Base-by-base conservation (phyloP, 495 filamentous ascomycete genomes). In the Penicillium nucicola region DNA sequence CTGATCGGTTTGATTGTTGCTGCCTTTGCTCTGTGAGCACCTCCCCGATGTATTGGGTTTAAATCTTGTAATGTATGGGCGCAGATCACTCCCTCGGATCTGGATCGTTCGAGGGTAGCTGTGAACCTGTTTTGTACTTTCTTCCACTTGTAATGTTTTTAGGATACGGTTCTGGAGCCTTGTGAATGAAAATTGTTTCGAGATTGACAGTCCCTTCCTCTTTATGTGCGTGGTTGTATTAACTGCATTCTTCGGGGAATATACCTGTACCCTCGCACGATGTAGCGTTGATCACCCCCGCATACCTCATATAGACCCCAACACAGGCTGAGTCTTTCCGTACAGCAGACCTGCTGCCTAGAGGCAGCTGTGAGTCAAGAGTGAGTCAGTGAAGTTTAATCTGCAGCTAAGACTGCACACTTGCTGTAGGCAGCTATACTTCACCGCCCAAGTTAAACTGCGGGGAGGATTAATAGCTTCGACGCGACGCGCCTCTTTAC, bases 1-100 rank as follows among this genome's bases (percentile, higher is more conserved):
- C 44, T 74, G n/a, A 42, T 70, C 15, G 72, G 71, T 20, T 50
- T 74, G 33, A 52, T 69, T 5, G 39, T 72, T 39, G 71, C 68
- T 39, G 65, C 66, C 30, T 68, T 68, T 42, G 70, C 64, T 65
- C 60, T 74, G 56, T 74, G 64, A 62, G 50, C 39, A 6, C 11
- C 40, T 40, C n/a, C 7, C 7, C 10, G 15, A 7, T 15, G 35
- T 33, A 38, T 30, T 19, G 19, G 5, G 12, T 42, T 8, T 37
- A 42, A 15, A 13, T 33, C 14, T 23, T 50, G 18, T 35, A 28
- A 42, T 50, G 25, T 23, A n/a, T 17, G 30, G 38, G 13, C 19
- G 1, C 17, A 48, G 15, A 18, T 25, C 14, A 32, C 30, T 45
- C 5, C 30, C 45, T 15, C 34, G 3, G 34, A 39, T 48, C 34